Percentiles rank a stretch among this genome's conserved stretches.
phyloP scores from a whole-genome alignment of 768 basidiomycete genomes.

The Jaapia argillacea region DNA sequence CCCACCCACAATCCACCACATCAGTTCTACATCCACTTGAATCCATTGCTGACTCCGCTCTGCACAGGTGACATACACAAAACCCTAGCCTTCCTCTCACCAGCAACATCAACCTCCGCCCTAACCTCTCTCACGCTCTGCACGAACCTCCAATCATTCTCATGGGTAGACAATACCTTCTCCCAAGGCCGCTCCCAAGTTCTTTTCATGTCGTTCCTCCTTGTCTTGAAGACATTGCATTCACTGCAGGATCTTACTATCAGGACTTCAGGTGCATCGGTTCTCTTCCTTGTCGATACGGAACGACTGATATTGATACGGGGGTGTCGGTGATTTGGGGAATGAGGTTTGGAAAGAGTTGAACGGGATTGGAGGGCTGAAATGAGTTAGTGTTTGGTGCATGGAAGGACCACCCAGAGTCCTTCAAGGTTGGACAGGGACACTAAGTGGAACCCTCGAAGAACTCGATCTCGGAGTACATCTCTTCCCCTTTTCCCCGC shows the following conservation, averaged over 20 bases:
- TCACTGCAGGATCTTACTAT: slow-evolving; percentile 18
- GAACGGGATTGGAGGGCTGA: slow-evolving; percentile 37
- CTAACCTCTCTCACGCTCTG: slow-evolving; percentile 45
- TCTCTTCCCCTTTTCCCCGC: slow-evolving; percentile 24
- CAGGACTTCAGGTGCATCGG: slow-evolving; percentile 22
- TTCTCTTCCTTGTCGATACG: too few species aligned
- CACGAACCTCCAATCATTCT: slow-evolving; percentile 45
- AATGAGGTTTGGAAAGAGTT: slow-evolving; percentile 46
- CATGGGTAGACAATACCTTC: slow-evolving; percentile 51
- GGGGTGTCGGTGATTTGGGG: slow-evolving; percentile 53
- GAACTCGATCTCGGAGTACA: slow-evolving; percentile 63
- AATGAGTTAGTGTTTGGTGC: slow-evolving; percentile 55
- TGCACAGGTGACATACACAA: too few species aligned
- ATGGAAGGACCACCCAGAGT: slow-evolving; percentile 57
- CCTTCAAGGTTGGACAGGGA: slow-evolving; percentile 50
- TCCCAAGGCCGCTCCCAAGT: slow-evolving; percentile 1
- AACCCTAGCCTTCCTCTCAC: too few species aligned
- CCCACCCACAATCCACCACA: too few species aligned
- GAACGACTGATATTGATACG: too few species aligned
- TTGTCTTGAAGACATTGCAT: slow-evolving; percentile 14
- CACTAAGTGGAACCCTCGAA: slow-evolving; percentile 44
- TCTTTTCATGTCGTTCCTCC: slow-evolving; percentile 9
- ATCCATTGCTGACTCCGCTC: too few species aligned
- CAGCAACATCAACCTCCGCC: slow-evolving; percentile 37
- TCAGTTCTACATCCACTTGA: too few species aligned